These are phyloP conservation scores for Plasmodium adleri DNA, from an alignment of 169 alveolate species.

Conservation along the genomic window DNA sequence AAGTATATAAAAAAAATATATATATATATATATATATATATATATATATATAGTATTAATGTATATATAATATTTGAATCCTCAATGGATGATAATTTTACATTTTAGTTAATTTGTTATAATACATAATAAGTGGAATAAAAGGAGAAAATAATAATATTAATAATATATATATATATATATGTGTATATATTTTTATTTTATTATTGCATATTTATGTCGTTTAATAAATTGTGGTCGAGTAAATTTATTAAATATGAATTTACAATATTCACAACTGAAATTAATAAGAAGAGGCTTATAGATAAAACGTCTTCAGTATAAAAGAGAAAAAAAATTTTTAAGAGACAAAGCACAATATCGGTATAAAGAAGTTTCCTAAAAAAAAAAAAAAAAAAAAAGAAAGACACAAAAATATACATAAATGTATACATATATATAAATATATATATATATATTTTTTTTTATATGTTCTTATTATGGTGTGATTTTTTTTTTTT, in stretches of 20 bases:
- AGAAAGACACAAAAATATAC: not conserved
- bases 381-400: not conserved
- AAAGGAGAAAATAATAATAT: too few species aligned
- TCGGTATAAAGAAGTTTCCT: slow-evolving; percentile 72
- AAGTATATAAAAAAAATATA: too few species aligned
- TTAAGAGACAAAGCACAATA: slow-evolving; percentile 46
- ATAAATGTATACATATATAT: too few species aligned
- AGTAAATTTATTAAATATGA: slow-evolving; percentile 55
- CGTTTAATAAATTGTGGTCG: slow-evolving; percentile 49
- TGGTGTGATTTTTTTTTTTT: not conserved
- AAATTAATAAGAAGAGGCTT: slow-evolving; percentile 12
- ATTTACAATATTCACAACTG: slow-evolving; percentile 26
- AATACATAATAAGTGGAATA: too few species aligned
- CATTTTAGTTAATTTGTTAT: too few species aligned
- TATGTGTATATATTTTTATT: not conserved
- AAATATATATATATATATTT: too few species aligned
- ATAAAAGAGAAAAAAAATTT: slow-evolving; percentile 45
- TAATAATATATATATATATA: not conserved
- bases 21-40: too few species aligned
- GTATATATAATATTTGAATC: too few species aligned
- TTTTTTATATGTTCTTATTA: too few species aligned
- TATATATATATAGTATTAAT: too few species aligned
- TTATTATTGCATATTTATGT: slow-evolving; percentile 6
- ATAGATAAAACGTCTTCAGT: slow-evolving; percentile 9
- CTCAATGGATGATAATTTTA: too few species aligned